phyloP scores from a whole-genome alignment of 805 yeast species.

The Yamadazyma akitaensis region DNA sequence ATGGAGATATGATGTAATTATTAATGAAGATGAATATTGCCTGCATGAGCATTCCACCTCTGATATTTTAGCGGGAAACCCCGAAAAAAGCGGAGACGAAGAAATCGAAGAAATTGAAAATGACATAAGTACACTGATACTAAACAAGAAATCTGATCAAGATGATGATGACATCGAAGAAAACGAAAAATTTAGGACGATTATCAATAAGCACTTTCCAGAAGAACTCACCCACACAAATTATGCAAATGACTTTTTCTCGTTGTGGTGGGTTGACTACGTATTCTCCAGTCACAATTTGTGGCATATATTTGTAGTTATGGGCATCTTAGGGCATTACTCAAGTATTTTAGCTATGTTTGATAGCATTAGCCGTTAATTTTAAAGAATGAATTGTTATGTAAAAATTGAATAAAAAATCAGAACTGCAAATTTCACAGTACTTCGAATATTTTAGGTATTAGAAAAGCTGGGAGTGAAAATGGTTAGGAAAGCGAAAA shows the following conservation, averaged over 20 bases:
- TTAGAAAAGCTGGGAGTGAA: no score
- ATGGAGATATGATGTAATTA: slow-evolving; percentile 67
- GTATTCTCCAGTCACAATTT: slow-evolving; percentile 76
- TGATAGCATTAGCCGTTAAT: slow-evolving; percentile 25
- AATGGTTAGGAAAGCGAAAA: no score
- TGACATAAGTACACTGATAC: slow-evolving; percentile 10
- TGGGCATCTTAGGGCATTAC: slow-evolving; percentile 90
- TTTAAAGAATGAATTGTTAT: neutral
- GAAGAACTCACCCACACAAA: slow-evolving; percentile 30
- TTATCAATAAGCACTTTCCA: slow-evolving; percentile 38
- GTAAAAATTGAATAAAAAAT: neutral
- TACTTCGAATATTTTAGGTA: neutral
- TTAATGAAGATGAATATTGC: slow-evolving; percentile 41
- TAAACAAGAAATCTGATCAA: slow-evolving; percentile 5
- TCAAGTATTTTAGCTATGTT: slow-evolving; percentile 73
- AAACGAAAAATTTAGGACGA: slow-evolving; percentile 22
- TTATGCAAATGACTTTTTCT: slow-evolving; percentile 38
- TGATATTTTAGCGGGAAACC: slow-evolving; percentile 32
- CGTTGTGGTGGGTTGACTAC: slow-evolving; percentile 85
- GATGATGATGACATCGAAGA: slow-evolving; percentile 11
- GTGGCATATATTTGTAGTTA: slow-evolving; percentile 90
- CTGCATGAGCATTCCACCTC: slow-evolving; percentile 22
- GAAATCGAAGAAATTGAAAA: slow-evolving; percentile 31
- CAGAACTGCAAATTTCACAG: neutral
- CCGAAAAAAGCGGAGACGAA: slow-evolving; percentile 37